Percentiles rank a stretch among this genome's conserved stretches.
These are phyloP conservation scores for Heterobasidion occidentale DNA, from an alignment of 1,284 basidiomycete genomes.

Conservation along the genomic window DNA sequence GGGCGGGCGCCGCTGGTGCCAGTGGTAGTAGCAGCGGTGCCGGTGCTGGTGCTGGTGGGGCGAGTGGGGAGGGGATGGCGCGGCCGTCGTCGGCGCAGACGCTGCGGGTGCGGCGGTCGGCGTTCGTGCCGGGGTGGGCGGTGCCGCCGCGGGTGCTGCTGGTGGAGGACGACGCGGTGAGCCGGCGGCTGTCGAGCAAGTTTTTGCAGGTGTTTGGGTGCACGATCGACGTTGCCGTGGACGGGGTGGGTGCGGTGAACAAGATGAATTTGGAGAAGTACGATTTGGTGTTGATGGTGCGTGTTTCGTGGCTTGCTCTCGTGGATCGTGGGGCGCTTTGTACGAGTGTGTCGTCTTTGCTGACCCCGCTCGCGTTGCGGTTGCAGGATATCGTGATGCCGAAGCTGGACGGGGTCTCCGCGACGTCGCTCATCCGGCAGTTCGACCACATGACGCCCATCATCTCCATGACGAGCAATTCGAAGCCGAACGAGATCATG, in stretches of 20 bases:
- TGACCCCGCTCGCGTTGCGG: conserved; percentile 6
- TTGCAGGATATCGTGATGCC: conserved; percentile 89
- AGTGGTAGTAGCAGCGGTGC: conserved; percentile 3
- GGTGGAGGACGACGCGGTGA: conserved; percentile 94
- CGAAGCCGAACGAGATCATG: conserved; percentile 85
- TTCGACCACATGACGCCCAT: conserved; percentile 95
- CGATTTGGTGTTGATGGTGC: conserved; percentile 89
- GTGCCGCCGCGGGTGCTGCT: conserved; percentile 83
- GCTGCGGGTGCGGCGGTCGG: conserved; percentile 61
- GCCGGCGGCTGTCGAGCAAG: conserved; percentile 81
- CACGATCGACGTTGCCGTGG: conserved; percentile 88
- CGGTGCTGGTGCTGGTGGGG: background rate
- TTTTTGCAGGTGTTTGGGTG: conserved; percentile 96
- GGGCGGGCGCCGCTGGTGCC: background rate
- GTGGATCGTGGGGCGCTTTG: background rate
- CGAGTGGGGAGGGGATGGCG: conserved; percentile 1
- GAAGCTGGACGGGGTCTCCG: conserved; percentile 83
- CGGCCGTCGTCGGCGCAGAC: conserved; percentile 29
- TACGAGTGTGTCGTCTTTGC: background rate
- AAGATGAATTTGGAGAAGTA: conserved; percentile 97
- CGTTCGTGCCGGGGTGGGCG: conserved; percentile 85
- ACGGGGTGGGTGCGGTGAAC: conserved; percentile 90
- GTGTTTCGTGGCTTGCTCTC: conserved; percentile 18
- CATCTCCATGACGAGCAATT: conserved; percentile 95
- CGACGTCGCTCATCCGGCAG: conserved; percentile 88